phyloP scores from a whole-genome alignment of 106 monocot species.

The Dioscorea alata region DNA sequence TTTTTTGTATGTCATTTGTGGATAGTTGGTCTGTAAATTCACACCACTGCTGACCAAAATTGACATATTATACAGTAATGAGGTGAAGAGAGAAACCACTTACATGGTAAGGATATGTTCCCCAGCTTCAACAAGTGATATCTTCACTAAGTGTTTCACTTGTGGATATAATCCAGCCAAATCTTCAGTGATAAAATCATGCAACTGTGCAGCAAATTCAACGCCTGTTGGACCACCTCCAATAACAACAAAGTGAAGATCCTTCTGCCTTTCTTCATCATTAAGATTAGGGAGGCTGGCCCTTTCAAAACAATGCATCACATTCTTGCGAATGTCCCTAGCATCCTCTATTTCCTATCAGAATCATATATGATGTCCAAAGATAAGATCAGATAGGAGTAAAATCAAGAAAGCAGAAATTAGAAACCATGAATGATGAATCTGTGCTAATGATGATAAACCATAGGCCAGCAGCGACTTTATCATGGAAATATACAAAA shows the following conservation, averaged over 20 bases:
- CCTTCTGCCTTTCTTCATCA: constrained; percentile 45
- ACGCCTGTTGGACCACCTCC: constrained; percentile 76
- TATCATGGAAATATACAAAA: neutral
- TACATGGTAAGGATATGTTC: constrained; percentile 67
- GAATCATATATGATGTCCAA: no score
- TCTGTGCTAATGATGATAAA: no score
- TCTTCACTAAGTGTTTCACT: constrained; percentile 35
- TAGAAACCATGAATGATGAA: no score
- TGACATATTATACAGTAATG: no score
- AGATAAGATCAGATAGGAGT: no score
- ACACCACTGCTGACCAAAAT: no score
- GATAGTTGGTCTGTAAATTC: no score
- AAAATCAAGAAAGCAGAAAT: neutral
- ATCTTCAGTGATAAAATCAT: constrained; percentile 67
- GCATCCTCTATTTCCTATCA: constrained; percentile 76
- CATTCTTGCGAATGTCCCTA: constrained; percentile 38
- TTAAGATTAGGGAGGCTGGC: constrained; percentile 46
- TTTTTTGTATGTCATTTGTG: no score
- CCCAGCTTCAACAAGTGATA: constrained; percentile 53
- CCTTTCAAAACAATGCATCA: constrained; percentile 55
- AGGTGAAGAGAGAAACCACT: neutral
- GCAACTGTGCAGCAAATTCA: constrained; percentile 79
- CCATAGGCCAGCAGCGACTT: no score
- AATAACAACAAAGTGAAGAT: constrained; percentile 62
- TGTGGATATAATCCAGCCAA: constrained; percentile 44